A percentile compares a stretch with the other conserved stretches of the same genome.
Conservation (phyloP, 2,329 filamentous ascomycete genomes). For the Sclerotinia nivalis region DNA sequence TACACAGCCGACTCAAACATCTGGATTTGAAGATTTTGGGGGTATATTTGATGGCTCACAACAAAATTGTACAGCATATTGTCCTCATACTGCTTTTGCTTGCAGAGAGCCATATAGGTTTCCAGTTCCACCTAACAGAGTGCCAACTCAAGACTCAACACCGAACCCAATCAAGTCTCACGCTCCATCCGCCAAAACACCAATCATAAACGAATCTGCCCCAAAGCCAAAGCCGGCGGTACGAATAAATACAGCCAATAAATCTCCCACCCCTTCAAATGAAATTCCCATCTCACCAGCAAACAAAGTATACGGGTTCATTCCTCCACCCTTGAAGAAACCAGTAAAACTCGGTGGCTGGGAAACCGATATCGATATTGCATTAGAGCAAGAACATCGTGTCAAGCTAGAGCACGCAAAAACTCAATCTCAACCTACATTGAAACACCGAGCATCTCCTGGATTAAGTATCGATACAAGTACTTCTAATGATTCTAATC, state of each 20-base stretch:
- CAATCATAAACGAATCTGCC: not conserved
- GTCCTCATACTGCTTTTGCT: constrained; percentile 1
- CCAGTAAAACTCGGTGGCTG: not conserved
- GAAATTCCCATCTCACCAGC: not conserved
- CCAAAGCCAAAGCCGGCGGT: not conserved
- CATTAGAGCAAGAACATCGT: constrained; percentile 5
- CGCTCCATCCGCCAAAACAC: not conserved
- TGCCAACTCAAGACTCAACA: not conserved
- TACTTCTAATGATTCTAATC: not conserved
- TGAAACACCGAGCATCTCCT: not conserved
- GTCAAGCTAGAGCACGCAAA: not conserved
- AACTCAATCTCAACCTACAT: not conserved
- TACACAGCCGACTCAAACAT: not conserved
- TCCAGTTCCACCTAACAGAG: not conserved
- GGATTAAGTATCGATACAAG: not conserved
- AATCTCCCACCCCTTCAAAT: not conserved
- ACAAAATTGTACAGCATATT: constrained; percentile 13
- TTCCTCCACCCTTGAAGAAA: constrained; percentile 10
- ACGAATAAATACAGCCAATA: not conserved
- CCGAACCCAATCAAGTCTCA: not conserved
- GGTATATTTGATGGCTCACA: constrained; percentile 13
- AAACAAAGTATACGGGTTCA: constrained; percentile 10
- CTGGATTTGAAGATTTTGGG: not conserved
- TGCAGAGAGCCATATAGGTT: constrained; percentile 15
- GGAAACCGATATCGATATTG: constrained; percentile 6